Base-by-base conservation (phyloP, 345 rosid species). In the Gossypium turneri region DNA sequence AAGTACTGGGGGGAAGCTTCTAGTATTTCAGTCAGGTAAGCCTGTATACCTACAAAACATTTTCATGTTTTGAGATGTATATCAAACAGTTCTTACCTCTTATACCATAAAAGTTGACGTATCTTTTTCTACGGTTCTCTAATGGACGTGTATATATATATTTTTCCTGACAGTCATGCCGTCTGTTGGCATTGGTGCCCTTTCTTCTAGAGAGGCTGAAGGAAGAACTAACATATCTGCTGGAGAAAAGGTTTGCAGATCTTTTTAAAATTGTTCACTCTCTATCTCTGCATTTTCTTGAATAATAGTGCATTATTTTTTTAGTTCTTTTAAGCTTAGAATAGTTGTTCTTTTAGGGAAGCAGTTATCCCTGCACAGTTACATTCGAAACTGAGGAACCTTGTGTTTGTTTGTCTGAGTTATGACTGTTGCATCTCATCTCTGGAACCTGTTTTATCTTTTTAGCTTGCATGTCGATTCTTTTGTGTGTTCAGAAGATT, bases 21-120 rank as follows among this genome's bases (percentile, higher is more conserved):
- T 95, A 84, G 93, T 93, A 74, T 95, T 95, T 79, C 99, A 95
- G 82, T 93, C 99, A 89, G 99, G 99, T 83, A 81, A 76, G 90
- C 76, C 55, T 74, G 50, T 16, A n/a, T 67, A 47, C 64, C 57
- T 9, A 53, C 44, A 15, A 9, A 9, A 61, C 29, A 53, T 16
- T 75, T 43, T 66, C 64, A 29, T 67, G 60, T 53, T 65, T 72
- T 68, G 22, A 27, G 19, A 29, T 64, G 15, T n/a, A 1, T 73
- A n/a, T 19, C 56, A 58, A 44, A 61, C 27, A 10, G n/a, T 51
- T 53, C 71, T 47, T 47, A 47, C 12, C 2, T 60, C 64, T 24
- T 38, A 52, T 41, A 29, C 41, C 60, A 17, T 15, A 15, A 19
- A n/a, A 55, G 45, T 55, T 79, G 7, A 11, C 3, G 1, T 62